Base-by-base conservation (phyloP, 2,329 filamentous ascomycete species). In the Ceratocystis cubensis region DNA sequence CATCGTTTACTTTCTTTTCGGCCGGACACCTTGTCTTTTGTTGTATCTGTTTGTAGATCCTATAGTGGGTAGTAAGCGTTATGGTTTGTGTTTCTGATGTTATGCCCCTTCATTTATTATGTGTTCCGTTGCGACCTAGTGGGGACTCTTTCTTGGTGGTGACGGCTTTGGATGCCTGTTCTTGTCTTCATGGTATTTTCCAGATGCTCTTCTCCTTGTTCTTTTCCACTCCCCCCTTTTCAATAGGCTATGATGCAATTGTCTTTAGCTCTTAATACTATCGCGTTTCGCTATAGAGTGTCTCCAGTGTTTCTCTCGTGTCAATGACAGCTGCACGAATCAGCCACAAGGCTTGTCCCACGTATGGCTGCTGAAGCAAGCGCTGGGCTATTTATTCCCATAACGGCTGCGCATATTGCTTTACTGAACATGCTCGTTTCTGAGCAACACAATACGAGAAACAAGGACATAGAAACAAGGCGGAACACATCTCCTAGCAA, bases 11-110 rank as follows among this genome's bases (percentile, higher is more conserved):
- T 28, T 64, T 41, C 30, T n/a, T 33, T n/a, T 28, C 48, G 37
- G 37, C 3, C 10, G 37, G 37, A 41, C 37, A 41, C 13, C 10
- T 41, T 41, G 37, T 41, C 37, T 41, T 41, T 41, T 41, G 37
- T 41, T 41, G 13, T 41, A 4, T 41, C 10, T 15, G 37, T 53
- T 25, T 59, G 56, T 59, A 59, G 56, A 59, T 59, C 15, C 8
- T 59, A 59, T 37, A 59, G 33, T 59, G 56, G 56, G 7, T 20
- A 30, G 56, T 20, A 28, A 59, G 30, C 56, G 56, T 33, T 59
- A 37, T 25, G 56, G 25, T 37, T n/a, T 59, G 28, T 37, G 8
- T 59, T 37, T 59, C 37, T 41, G 10, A n/a, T 59, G 7, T 33
- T 17, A 59, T 59, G 56, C 6, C 28, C 28, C 37, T 41, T 59